Evolutionary conservation across 352 stramenopile genomes (phyloP).

Genomic region (Lagenidium giganteum): DNA sequence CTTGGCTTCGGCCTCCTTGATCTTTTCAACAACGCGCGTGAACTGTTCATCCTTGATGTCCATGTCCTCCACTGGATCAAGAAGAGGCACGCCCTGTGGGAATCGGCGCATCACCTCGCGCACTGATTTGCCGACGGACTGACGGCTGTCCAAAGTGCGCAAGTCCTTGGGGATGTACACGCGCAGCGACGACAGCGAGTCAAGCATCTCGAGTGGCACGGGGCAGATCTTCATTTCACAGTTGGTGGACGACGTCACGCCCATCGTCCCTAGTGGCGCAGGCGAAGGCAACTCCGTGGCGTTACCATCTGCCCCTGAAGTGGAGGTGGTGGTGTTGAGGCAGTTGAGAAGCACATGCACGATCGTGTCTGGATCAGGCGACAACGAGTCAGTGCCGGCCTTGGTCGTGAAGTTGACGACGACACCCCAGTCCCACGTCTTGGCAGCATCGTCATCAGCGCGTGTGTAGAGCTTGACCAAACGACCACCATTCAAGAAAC

Average conservation of each 20-base stretch:
- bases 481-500: conserved; percentile 92
- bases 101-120: conserved; percentile 75
- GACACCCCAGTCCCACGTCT: conserved; percentile 81
- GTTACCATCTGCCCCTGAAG: conserved; percentile 19
- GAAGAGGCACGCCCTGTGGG: conserved; percentile 80
- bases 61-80: conserved; percentile 94
- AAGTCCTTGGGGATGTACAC: conserved; percentile 86
- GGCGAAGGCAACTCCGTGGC: conserved; percentile 39
- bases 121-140: conserved; percentile 73
- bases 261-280: conserved; percentile 54
- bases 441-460: conserved; percentile 36
- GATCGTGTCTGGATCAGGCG: conserved; percentile 52
- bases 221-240: conserved; percentile 85
- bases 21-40: conserved; percentile 83
- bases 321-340: conserved; percentile 21
- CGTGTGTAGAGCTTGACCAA: conserved; percentile 84
- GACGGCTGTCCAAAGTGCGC: conserved; percentile 61
- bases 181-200: conserved; percentile 71
- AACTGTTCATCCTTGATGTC: conserved; percentile 92
- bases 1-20: conserved; percentile 65
- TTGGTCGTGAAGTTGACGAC: conserved; percentile 85
- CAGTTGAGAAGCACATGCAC: conserved; percentile 84
- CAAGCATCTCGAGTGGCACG: conserved; percentile 71
- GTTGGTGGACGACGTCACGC: conserved; percentile 33
- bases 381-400: conserved; percentile 62